These are phyloP conservation scores for Euphorbia celastroides DNA, from an alignment of 441 rosid species.

Conservation along the genomic window DNA sequence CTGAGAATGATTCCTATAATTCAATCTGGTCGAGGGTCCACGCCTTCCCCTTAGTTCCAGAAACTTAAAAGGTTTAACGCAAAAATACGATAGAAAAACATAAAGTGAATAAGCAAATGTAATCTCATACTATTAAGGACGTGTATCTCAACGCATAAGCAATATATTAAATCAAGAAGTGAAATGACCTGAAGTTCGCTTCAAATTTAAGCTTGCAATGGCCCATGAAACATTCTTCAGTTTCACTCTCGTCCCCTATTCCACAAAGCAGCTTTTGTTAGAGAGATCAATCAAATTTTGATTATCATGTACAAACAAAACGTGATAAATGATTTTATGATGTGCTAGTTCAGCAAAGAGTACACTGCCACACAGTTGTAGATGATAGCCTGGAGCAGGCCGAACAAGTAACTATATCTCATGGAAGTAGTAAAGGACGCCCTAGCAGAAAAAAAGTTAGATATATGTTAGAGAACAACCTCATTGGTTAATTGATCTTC, in stretches of 20 bases:
- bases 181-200: constrained; percentile 64
- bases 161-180: constrained; percentile 10
- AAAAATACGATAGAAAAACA: constrained; percentile 1
- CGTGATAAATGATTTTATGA: not conserved
- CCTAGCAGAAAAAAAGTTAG: not conserved
- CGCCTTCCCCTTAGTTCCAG: not conserved
- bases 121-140: not conserved
- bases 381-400: not conserved
- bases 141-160: not conserved
- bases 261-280: constrained; percentile 24
- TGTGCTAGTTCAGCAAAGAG: not conserved
- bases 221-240: constrained; percentile 94
- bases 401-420: not conserved
- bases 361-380: not conserved
- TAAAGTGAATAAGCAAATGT: not conserved
- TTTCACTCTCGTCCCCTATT: constrained; percentile 65
- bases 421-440: constrained; percentile 3
- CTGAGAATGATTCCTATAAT: not conserved
- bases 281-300: constrained; percentile 13
- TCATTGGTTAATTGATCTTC: constrained; percentile 36
- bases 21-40: not conserved
- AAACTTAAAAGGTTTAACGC: not conserved
- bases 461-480: constrained; percentile 26
- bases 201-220: constrained; percentile 64
- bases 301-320: constrained; percentile 5